Conservation (phyloP, 2,329 filamentous ascomycete genomes). For the Clathrospora elynae region DNA sequence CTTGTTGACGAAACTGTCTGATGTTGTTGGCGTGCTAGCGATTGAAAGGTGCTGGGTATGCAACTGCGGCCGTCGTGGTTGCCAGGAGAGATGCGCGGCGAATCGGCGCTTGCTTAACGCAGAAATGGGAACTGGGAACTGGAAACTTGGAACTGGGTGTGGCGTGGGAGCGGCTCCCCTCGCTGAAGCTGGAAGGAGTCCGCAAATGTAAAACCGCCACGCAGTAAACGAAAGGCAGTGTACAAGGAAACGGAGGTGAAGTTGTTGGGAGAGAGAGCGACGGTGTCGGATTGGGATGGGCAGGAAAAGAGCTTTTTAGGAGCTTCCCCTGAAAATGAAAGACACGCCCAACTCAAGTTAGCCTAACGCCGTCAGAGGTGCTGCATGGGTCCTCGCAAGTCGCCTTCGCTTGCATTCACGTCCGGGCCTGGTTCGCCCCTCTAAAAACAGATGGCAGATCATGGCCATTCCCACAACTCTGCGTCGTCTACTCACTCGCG, state of each 20-base stretch:
- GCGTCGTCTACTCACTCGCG: slow-evolving; percentile 2
- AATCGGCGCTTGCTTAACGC: slow-evolving; percentile 31
- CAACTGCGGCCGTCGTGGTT: slow-evolving; percentile 36
- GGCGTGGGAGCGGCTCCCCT: slow-evolving; percentile 31
- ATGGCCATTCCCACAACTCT: slow-evolving; percentile 6
- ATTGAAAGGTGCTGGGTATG: slow-evolving; percentile 35
- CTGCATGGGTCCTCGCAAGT: slow-evolving; percentile 34
- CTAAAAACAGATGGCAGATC: slow-evolving; percentile 18
- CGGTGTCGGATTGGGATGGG: slow-evolving; percentile 38
- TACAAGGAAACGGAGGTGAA: slow-evolving; percentile 27
- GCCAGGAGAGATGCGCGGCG: slow-evolving; percentile 43
- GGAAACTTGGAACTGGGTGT: slow-evolving; percentile 10
- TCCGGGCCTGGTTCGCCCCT: slow-evolving; percentile 27
- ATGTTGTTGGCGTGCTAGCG: slow-evolving; percentile 32
- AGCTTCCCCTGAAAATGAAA: slow-evolving; percentile 41
- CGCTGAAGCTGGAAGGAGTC: slow-evolving; percentile 17
- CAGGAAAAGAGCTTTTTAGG: slow-evolving; percentile 39
- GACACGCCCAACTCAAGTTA: slow-evolving; percentile 31
- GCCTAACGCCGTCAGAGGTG: slow-evolving; percentile 30
- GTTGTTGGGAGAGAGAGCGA: slow-evolving; percentile 38
- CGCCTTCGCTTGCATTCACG: slow-evolving; percentile 31
- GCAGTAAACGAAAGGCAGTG: slow-evolving; percentile 42
- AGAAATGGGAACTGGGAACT: slow-evolving; percentile 19
- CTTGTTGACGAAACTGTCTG: slow-evolving; percentile 12
- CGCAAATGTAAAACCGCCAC: slow-evolving; percentile 21